phyloP scores from a whole-genome alignment of 495 filamentous ascomycete species.

The Bryoglossum gracile region DNA sequence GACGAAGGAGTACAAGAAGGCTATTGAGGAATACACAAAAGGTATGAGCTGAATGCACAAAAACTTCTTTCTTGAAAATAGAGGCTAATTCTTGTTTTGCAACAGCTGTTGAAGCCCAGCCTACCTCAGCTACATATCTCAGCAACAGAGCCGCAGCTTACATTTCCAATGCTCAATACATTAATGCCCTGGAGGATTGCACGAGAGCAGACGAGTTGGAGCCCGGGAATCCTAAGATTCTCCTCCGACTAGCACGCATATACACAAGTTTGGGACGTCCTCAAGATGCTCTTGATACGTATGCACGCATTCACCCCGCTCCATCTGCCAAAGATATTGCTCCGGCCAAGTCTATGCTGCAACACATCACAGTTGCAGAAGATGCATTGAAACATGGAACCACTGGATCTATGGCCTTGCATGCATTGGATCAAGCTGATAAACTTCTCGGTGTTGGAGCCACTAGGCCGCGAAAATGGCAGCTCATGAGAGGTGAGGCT shows the following conservation, averaged over 20 bases:
- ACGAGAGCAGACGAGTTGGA: conserved; percentile 72
- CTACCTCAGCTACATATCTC: conserved; percentile 76
- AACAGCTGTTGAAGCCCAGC: conserved; percentile 74
- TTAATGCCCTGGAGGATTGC: conserved; percentile 78
- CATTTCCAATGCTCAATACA: conserved; percentile 72
- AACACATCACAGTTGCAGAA: conserved; percentile 74
- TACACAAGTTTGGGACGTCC: conserved; percentile 80
- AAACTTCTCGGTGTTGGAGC: conserved; percentile 65
- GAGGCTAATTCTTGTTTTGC: not conserved
- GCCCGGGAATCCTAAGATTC: conserved; percentile 73
- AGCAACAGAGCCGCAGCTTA: conserved; percentile 93
- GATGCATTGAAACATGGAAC: conserved; percentile 64
- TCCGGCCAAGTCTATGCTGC: conserved; percentile 72
- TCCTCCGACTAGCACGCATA: conserved; percentile 82
- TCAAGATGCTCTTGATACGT: conserved; percentile 77
- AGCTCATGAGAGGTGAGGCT: conserved; percentile 86
- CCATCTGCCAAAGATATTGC: conserved; percentile 76
- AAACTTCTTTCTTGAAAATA: not conserved
- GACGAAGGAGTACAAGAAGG: conserved; percentile 73
- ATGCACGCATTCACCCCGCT: conserved; percentile 60
- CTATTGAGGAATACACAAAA: conserved; percentile 90
- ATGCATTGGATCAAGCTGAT: conserved; percentile 86
- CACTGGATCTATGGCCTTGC: conserved; percentile 80
- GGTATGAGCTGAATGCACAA: conserved; percentile 41
- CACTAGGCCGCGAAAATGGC: conserved; percentile 82